Evolutionary conservation across 805 yeast genomes (phyloP), one percentile per base, ranked within the genome.

Genomic region (Starmerella floris): DNA sequence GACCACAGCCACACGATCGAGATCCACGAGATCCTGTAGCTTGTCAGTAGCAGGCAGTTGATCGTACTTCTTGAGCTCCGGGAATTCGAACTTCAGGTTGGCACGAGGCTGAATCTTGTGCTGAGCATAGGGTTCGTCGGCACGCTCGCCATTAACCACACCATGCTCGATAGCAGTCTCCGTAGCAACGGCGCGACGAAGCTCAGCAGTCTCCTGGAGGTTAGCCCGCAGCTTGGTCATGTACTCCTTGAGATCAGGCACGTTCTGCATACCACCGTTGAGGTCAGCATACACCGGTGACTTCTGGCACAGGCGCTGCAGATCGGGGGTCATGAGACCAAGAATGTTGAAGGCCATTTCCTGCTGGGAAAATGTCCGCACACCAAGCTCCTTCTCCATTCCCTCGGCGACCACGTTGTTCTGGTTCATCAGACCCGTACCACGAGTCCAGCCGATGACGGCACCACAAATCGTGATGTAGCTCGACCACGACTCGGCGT

Each of bases 381-480:
- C 96, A 58, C 98, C 97, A 48, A 81, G 69, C 42, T 50, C 49
- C 61, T 76, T 76, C 69, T 91, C 99, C 59, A 91, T 83, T 54
- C 96, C 96, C 68, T 87, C 95, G 48, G 99, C 95, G 63, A 91
- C 83, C 62, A 84, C 80, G 70, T 91, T 91, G 74, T 91, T 91
- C 56, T 79, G 96, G 59, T 85, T 73, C 99, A 91, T 91, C 61
- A 91, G 77, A 60, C 99, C 99, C 46, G 99, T 91, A 66, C 99
- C 99, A 74, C 99, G 83, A 51, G 99, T 91, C 99, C 99, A 91
- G 62, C 99, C 99, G 64, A 91, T 91, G 53, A 91, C 74, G 36
- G 98, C 96, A 72, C 99, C 99, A 66, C 96, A 87, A 48, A 91
- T 71, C 46, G 97, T 91, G 68, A 91, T 77, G 69, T 83, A 91